Percentiles rank a stretch among this genome's conserved stretches.
Conservation (phyloP, 371 early-diverging fungal species). For the Entomophthora muscae region DNA sequence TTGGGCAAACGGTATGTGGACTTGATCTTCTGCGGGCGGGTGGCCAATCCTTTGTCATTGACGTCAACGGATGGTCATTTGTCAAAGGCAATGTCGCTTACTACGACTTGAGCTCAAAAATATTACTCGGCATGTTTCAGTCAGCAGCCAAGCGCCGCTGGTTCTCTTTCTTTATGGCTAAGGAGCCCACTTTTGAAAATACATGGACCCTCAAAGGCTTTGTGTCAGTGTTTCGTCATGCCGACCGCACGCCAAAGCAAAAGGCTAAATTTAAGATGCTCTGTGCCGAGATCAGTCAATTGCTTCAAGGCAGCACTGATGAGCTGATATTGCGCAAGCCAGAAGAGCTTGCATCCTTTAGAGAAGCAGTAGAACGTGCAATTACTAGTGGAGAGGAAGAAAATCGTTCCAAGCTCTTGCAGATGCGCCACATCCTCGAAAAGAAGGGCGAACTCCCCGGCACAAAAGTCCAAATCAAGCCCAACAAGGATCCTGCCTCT, state of each 20-base stretch:
- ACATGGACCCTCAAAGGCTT: slow-evolving; percentile 90
- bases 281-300: slow-evolving; percentile 40
- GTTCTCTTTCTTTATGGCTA: slow-evolving; percentile 36
- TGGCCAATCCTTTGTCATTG: slow-evolving; percentile 86
- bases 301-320: slow-evolving; percentile 41
- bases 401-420: slow-evolving; percentile 31
- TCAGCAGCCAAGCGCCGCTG: slow-evolving; percentile 26
- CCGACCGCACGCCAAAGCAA: slow-evolving; percentile 94
- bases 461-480: slow-evolving; percentile 87
- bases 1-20: slow-evolving; percentile 91
- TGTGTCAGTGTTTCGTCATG: slow-evolving; percentile 84
- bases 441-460: slow-evolving; percentile 69
- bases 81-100: slow-evolving; percentile 93
- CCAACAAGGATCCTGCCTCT: slow-evolving; percentile 47
- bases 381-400: slow-evolving; percentile 25
- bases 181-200: slow-evolving; percentile 44
- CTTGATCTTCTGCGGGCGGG: slow-evolving; percentile 80
- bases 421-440: slow-evolving; percentile 51
- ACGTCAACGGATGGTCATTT: slow-evolving; percentile 99
- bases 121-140: slow-evolving; percentile 50
- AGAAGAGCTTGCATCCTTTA: slow-evolving; percentile 45
- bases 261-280: slow-evolving; percentile 67
- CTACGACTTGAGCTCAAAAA: slow-evolving; percentile 68
- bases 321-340: slow-evolving; percentile 71
- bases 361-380: slow-evolving; percentile 40